Base-by-base conservation (phyloP, 352 stramenopile species). In the Globisporangium middletonii region DNA sequence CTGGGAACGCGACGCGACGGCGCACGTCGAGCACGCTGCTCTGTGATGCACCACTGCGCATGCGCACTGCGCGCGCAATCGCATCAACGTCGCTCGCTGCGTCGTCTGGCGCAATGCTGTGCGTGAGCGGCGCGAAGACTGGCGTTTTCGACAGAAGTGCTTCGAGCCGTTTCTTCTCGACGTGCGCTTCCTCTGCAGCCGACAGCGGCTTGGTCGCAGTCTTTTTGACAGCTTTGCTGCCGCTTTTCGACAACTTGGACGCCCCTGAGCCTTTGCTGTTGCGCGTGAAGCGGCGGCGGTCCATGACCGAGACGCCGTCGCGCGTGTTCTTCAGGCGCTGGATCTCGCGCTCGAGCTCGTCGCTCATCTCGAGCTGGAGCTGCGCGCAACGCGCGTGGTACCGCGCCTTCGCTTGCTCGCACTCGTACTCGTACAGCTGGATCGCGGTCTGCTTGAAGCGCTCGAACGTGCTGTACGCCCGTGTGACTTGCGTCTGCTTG, bases 251-350 rank as follows among this genome's bases (percentile, higher is more conserved):
- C 43, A 16, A 26, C 50, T 41, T 28, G 30, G 50, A 27, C 41
- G n/a, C 18, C 50, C 38, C 16, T 11, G 38, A n/a, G 46, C 53
- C 19, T 54, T 57, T 65, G 33, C 47, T 65, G 55, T 72, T 50
- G 48, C 63, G 65, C 26, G 57, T 65, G 27, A 66, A 48, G 5
- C 79, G 74, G 8, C 79, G 73, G 26, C 79, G 71, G 67, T 79
- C 82, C 60, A 78, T 87, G 28, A 89, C 76, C 15, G 76, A 83
- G 28, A 89, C 79, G 19, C 74, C 79, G 37, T 86, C 76, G 48
- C 82, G 78, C 28, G 79, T 69, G 30, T 70, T 81, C 58, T 77
- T 62, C 4, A 89, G 65, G 9, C 77, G 66, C 47, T 62, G 58
- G 43, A 89, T 73, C 59, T 89, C 79, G n/a, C 73, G 67, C 42